These are phyloP conservation scores for Pezicula carpinea DNA, from an alignment of 2,329 filamentous ascomycete genomes.

Conservation along the genomic window DNA sequence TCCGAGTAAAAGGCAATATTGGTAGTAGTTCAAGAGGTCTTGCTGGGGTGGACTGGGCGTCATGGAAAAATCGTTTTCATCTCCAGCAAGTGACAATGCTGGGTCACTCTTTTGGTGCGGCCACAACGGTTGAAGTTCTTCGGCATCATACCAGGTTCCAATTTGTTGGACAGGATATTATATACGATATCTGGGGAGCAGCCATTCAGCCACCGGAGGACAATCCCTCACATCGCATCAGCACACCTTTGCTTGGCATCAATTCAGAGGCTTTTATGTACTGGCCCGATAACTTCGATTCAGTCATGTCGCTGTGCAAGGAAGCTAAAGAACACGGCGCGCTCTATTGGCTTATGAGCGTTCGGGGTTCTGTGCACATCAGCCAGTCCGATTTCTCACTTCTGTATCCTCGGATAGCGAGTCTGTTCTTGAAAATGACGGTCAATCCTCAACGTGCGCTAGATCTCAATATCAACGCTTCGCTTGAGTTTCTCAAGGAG, in stretches of 20 bases:
- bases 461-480: constrained; percentile 57
- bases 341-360: constrained; percentile 46
- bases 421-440: constrained; percentile 55
- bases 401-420: constrained; percentile 55
- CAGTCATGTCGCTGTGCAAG: constrained; percentile 49
- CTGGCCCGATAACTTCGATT: constrained; percentile 59
- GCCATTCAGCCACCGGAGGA: constrained; percentile 40
- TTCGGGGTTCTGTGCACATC: constrained; percentile 59
- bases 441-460: constrained; percentile 59
- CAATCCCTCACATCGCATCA: constrained; percentile 38
- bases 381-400: constrained; percentile 63
- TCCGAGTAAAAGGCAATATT: constrained; percentile 51
- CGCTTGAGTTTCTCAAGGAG: constrained; percentile 56
- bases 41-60: constrained; percentile 47
- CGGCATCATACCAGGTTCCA: constrained; percentile 48
- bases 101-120: constrained; percentile 64
- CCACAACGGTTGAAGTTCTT: constrained; percentile 57
- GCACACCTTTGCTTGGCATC: constrained; percentile 55
- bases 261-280: constrained; percentile 68
- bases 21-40: constrained; percentile 56
- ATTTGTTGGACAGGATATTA: constrained; percentile 58
- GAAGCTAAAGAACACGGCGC: constrained; percentile 46
- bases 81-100: constrained; percentile 54
- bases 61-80: constrained; percentile 53
- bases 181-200: constrained; percentile 61